Evolutionary conservation across 768 basidiomycete genomes (phyloP), one percentile per base, ranked within the genome.

Genomic region (Suillus hirtellus): DNA sequence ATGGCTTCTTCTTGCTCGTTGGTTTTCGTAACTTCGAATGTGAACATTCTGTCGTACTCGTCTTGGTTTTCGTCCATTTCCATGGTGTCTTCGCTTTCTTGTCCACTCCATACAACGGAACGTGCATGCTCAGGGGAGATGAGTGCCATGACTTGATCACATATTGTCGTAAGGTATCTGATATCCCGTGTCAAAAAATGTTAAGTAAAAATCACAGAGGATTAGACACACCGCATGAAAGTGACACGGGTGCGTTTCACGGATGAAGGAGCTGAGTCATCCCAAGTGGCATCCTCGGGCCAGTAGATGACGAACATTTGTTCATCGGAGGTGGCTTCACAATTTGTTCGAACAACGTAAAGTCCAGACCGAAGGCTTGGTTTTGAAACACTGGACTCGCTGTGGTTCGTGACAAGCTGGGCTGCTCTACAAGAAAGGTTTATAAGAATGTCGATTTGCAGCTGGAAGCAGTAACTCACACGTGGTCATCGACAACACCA

Each of bases 261-360:
- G 4, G 83, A 73, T 1, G 79, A 73, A 7, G 73, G 42, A 0
- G 84, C 80, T 15, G 76, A 72, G 68, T 87, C 85, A 40, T 82
- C 69, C 87, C 87, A 88, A 0, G 86, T 87, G 0, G 73, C 78
- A 37, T 83, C 77, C 63, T 89, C 85, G 0, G 86, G 86, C 87
- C 88, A 89, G 62, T 84, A 87, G 7, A 88, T 66, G 15, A 85
- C 77, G 58, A 83, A 85, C 8, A 83, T 58, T 27, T 75, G 68
- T 31, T 76, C 70, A 1, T 52, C 34, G 2, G 64, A 64, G 1
- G 42, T 63, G 14, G 55, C 50, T 27, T n/a, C 54, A n/a, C 34
- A 40, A 21, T 63, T 61, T 5, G 67, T 31, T 37, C 71, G 70
- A 38, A 81, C 69, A 27, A 81, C 64, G 61, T 86, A 86, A 5